These are phyloP conservation scores for Suillus cothurnatus DNA, from an alignment of 768 basidiomycete species.

Conservation along the genomic window DNA sequence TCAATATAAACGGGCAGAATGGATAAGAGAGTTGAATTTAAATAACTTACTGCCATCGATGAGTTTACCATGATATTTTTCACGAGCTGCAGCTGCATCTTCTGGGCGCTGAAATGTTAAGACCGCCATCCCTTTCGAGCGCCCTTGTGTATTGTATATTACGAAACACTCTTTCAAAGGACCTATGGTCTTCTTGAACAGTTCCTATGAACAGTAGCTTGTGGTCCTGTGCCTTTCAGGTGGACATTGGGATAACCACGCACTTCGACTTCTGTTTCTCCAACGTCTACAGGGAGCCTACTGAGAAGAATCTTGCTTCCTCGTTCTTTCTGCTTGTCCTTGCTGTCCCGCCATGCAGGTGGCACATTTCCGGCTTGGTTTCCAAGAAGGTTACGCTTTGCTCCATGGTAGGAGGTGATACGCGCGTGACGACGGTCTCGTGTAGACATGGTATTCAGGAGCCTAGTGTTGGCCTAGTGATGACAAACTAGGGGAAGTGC, in stretches of 20 bases:
- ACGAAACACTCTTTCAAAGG: conserved; percentile 71
- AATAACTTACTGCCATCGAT: conserved; percentile 59
- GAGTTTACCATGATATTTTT: conserved; percentile 76
- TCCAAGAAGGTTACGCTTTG: conserved; percentile 61
- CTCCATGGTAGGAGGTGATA: conserved; percentile 49
- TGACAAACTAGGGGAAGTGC: not conserved
- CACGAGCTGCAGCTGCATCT: conserved; percentile 63
- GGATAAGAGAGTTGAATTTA: not conserved
- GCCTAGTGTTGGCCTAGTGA: not conserved
- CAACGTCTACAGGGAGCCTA: conserved; percentile 67
- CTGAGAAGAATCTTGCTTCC: conserved; percentile 74
- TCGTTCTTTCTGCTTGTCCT: conserved; percentile 33
- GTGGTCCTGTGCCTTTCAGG: conserved; percentile 7
- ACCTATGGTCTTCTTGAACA: conserved; percentile 78
- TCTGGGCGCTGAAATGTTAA: conserved; percentile 64
- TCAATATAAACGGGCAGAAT: not conserved
- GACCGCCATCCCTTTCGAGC: conserved; percentile 80
- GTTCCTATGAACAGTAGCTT: conserved; percentile 47
- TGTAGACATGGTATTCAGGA: not conserved
- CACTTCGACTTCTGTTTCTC: conserved; percentile 69
- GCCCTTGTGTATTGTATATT: conserved; percentile 74
- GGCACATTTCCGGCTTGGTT: conserved; percentile 54
- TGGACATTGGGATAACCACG: conserved; percentile 17
- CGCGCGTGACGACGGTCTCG: conserved; percentile 28
- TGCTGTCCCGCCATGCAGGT: conserved; percentile 61